Percentiles rank a stretch among this genome's conserved stretches.
Conservation (phyloP, 2,329 filamentous ascomycete species). For the Arthrobotrys sphaeroides region DNA sequence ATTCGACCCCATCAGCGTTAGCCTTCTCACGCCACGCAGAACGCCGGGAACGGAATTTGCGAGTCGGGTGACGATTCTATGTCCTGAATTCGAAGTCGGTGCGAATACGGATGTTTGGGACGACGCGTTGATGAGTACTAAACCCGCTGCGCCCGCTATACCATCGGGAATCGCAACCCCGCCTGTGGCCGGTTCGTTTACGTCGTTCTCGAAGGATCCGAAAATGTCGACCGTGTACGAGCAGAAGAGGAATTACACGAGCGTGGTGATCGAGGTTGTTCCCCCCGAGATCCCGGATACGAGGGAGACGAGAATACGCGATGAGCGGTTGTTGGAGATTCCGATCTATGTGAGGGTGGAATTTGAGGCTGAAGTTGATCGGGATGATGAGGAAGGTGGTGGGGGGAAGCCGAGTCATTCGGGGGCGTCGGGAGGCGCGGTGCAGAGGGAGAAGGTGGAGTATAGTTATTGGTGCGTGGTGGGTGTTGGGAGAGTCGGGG, state of each 20-base stretch:
- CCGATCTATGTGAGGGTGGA: constrained; percentile 92
- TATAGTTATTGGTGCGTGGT: constrained; percentile 96
- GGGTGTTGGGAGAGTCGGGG: constrained; percentile 81
- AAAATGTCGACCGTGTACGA: constrained; percentile 82
- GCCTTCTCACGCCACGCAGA: constrained; percentile 80
- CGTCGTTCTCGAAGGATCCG: constrained; percentile 67
- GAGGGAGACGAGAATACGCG: constrained; percentile 21
- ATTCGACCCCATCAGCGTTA: constrained; percentile 88
- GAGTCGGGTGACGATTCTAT: constrained; percentile 87
- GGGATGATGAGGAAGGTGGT: constrained; percentile 71
- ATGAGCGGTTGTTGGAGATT: constrained; percentile 78
- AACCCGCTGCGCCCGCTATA: constrained; percentile 55
- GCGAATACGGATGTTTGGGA: constrained; percentile 95
- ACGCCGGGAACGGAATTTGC: constrained; percentile 77
- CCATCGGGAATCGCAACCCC: constrained; percentile 56
- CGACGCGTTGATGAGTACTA: constrained; percentile 75
- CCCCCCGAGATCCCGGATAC: constrained; percentile 67
- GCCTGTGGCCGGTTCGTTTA: constrained; percentile 61
- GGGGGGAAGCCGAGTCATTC: constrained; percentile 57
- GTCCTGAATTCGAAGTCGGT: constrained; percentile 91
- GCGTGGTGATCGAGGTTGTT: constrained; percentile 89
- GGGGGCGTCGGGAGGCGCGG: constrained; percentile 56
- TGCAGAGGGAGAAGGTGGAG: constrained; percentile 78
- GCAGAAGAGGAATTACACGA: constrained; percentile 90
- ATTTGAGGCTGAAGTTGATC: constrained; percentile 77